Evolutionary conservation across 371 early-diverging fungal species (phyloP), one percentile per base, ranked within the genome.

Genomic region (Haplosporangium sp.): DNA sequence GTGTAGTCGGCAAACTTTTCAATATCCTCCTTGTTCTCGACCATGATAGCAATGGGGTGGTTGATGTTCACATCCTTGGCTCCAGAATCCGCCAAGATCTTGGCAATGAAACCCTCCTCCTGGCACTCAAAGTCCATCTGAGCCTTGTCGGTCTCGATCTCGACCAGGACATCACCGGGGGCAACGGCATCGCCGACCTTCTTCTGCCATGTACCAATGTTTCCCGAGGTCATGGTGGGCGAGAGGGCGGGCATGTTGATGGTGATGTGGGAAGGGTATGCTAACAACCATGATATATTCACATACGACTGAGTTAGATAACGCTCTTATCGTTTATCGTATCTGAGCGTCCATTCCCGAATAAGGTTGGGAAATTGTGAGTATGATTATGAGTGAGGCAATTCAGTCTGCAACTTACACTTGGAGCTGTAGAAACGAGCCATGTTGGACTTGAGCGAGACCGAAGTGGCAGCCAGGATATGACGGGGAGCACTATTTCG

Each of bases 101-200:
- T 95, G 79, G 98, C 99, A 45, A 99, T 74, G 77, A 85, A 98
- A 48, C 99, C 99, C 75, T 98, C 97, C 72, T 99, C 99, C 85
- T 98, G 98, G 86, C 94, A 97, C 86, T 99, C 99, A 84, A 98
- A 96, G 83, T 99, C 99, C 98, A 99, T 98, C 85, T 96, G 96
- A 54, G 99, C 99, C 91, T 99, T 99, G 86, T 99, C 98, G 37
- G 99, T 99, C 86, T 99, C 99, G 64, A 99, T 95, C 85, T 98
- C 98, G 51, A 96, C 96, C 55, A 99, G 85, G 47, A 97, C 95
- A 82, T 98, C 98, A 62, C 99, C 99, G n/a, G 98, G 94, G 41
- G 84, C 83, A 64, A 99, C 83, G 68, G 84, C 87, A 85, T 99
- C 99, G 42, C 99, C 99, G 59, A 95, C 90, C 83, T 93, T 89